These are phyloP conservation scores for Raffaelea albimanens DNA, from an alignment of 2,329 filamentous ascomycete species.

Conservation along the genomic window DNA sequence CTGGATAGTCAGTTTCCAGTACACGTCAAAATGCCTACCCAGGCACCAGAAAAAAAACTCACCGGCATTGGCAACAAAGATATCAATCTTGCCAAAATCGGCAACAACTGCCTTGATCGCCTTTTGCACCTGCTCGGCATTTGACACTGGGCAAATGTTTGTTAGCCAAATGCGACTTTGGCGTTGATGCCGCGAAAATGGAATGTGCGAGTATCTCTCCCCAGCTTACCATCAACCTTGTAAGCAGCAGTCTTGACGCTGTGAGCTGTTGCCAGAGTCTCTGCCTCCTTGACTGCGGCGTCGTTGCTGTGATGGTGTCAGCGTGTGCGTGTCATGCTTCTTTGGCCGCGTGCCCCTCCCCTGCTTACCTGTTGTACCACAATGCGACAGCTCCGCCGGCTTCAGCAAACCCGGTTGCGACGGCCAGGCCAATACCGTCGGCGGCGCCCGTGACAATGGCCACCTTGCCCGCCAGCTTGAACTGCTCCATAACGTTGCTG, in stretches of 20 bases:
- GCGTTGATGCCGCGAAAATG: too few relatives aligned
- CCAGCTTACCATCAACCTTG: constrained; percentile 52
- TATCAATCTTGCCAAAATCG: constrained; percentile 65
- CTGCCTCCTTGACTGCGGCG: constrained; percentile 55
- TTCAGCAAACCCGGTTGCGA: constrained; percentile 59
- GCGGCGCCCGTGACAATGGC: constrained; percentile 35
- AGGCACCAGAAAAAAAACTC: not conserved
- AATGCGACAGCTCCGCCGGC: constrained; percentile 60
- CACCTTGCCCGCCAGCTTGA: constrained; percentile 22
- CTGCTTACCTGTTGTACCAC: constrained; percentile 50
- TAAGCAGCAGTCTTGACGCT: constrained; percentile 57
- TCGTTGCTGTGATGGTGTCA: constrained; percentile 50
- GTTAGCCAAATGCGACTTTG: too few relatives aligned
- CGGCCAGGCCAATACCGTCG: constrained; percentile 56
- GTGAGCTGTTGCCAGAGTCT: constrained; percentile 53
- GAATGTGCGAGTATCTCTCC: too few relatives aligned
- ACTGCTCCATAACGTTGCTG: not conserved
- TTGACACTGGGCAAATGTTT: constrained; percentile 15
- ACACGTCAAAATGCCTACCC: constrained; percentile 29
- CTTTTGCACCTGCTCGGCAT: constrained; percentile 37
- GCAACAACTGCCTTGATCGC: constrained; percentile 41
- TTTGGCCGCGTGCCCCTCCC: not conserved
- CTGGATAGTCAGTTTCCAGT: constrained; percentile 55
- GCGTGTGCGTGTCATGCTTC: not conserved
- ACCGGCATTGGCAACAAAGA: constrained; percentile 73